Base-by-base conservation (phyloP, 2,329 filamentous ascomycete species). In the Lasiodiplodia sp. region DNA sequence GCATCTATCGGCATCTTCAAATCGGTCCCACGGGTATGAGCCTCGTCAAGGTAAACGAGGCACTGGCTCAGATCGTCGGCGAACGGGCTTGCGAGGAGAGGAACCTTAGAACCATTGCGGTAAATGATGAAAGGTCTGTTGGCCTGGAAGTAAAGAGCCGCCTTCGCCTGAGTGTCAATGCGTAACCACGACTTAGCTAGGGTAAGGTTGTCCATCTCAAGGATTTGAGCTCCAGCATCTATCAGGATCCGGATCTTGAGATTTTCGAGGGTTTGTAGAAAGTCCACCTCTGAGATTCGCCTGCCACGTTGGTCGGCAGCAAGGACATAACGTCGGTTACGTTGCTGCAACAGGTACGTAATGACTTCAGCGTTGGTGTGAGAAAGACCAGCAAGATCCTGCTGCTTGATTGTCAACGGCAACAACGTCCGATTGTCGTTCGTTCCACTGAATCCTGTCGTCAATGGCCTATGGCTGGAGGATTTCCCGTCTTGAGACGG, bases 381-480 rank as follows among this genome's bases (percentile, higher is more conserved):
- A 0, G 78, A 73, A 0, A 91, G 81, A 0, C 80, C 76, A 0
- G 82, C 78, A 0, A 93, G 81, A 69, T 93, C 89, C 0, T 86
- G 77, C 64, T 92, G 90, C 23, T 80, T 75, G 23, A 92, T 87
- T 0, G 83, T 88, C n/a, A 88, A 75, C 0, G 91, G 91, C 0
- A 92, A 77, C 40, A 91, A 81, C 0, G 78, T 79, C 47, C 85
- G 82, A 23, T 86, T 88, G 73, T 93, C 91, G 55, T 91, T 92
- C 0, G 91, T 93, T 0, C 91, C 91, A 8, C 88, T 91, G 74
- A 94, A 93, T 0, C 91, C 91, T 0, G 90, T 92, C 0, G 89
- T 91, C 1, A 84, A 70, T 2, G 78, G 73, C 18, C 67, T 68
- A 1, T 47, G 34, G 23, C 8, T 11, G 2, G 44, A n/a, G 28